Evolutionary conservation across 2,329 filamentous ascomycete genomes (phyloP).

Genomic region (Dactylellina sp.): DNA sequence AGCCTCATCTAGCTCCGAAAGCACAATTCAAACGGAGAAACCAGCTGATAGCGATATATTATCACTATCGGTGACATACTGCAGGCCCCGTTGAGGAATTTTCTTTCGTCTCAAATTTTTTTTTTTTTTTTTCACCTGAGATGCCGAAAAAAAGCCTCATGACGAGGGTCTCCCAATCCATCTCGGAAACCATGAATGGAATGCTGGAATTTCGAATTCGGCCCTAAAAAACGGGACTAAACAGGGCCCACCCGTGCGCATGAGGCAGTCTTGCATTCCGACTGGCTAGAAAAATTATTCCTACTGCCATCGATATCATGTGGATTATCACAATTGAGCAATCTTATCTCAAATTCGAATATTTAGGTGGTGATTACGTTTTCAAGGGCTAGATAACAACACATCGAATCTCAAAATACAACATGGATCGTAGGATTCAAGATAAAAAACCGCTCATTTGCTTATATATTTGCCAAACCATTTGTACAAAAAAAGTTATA

Average conservation of each 20-base stretch:
- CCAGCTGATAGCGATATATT: constrained; percentile 29
- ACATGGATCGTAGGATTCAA: not conserved
- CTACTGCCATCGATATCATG: no score
- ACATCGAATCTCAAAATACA: not conserved
- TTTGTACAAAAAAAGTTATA: not conserved
- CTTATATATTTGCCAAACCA: no score
- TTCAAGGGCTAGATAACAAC: not conserved
- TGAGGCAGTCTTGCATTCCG: constrained; percentile 39
- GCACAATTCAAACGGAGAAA: constrained; percentile 27
- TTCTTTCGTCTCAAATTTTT: not conserved
- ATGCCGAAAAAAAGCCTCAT: constrained; percentile 51
- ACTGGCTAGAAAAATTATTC: constrained; percentile 24
- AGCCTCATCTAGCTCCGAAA: constrained; percentile 7
- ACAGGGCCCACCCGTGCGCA: constrained; percentile 35
- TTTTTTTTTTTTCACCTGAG: constrained; percentile 20
- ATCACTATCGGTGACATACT: constrained; percentile 1
- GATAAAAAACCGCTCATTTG: no score
- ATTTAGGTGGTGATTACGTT: no score
- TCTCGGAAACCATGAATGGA: constrained; percentile 42
- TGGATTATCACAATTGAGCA: not conserved
- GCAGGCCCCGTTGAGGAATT: constrained; percentile 24
- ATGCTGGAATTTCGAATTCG: constrained; percentile 38
- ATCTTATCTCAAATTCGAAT: no score
- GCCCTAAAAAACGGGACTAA: constrained; percentile 33
- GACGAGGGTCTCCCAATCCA: constrained; percentile 35